Conservation (phyloP, 1,139 yeast genomes). For the Sugiyamaella pinicola region DNA sequence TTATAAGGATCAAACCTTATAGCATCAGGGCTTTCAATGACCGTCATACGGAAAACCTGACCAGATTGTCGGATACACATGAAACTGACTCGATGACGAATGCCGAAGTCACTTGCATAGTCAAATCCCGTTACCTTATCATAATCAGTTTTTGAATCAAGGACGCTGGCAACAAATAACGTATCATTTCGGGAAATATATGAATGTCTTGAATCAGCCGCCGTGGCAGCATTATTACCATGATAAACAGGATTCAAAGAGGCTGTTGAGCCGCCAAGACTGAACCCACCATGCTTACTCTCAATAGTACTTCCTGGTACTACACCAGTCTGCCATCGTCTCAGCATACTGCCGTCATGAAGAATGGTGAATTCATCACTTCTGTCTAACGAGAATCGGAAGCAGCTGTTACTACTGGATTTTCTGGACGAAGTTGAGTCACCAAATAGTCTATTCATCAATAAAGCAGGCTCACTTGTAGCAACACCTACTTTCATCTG, state of each 20-base stretch:
- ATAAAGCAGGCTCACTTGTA: conserved; percentile 57
- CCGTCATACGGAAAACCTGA: conserved; percentile 78
- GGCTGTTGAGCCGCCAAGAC: neutral
- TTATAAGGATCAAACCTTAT: conserved; percentile 70
- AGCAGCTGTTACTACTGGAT: conserved; percentile 30
- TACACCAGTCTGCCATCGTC: conserved; percentile 79
- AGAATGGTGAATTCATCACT: conserved; percentile 78
- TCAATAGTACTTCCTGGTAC: conserved; percentile 45
- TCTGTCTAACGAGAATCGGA: conserved; percentile 69
- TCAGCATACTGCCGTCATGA: conserved; percentile 72
- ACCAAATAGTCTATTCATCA: conserved; percentile 66
- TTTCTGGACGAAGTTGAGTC: conserved; percentile 47
- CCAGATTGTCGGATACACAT: conserved; percentile 92
- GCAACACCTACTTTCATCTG: conserved; percentile 47
- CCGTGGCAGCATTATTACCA: neutral
- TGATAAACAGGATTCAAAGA: neutral
- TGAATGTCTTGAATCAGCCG: conserved; percentile 19
- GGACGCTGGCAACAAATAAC: conserved; percentile 73
- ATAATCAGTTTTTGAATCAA: conserved; percentile 72
- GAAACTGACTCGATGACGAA: conserved; percentile 53
- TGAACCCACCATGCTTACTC: conserved; percentile 4
- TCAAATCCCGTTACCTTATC: conserved; percentile 86
- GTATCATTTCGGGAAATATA: conserved; percentile 39
- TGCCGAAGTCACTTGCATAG: conserved; percentile 61
- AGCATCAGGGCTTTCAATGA: conserved; percentile 65